These are phyloP conservation scores for Aspergillus flavus DNA, from an alignment of 2,329 filamentous ascomycete genomes.

Conservation along the genomic window DNA sequence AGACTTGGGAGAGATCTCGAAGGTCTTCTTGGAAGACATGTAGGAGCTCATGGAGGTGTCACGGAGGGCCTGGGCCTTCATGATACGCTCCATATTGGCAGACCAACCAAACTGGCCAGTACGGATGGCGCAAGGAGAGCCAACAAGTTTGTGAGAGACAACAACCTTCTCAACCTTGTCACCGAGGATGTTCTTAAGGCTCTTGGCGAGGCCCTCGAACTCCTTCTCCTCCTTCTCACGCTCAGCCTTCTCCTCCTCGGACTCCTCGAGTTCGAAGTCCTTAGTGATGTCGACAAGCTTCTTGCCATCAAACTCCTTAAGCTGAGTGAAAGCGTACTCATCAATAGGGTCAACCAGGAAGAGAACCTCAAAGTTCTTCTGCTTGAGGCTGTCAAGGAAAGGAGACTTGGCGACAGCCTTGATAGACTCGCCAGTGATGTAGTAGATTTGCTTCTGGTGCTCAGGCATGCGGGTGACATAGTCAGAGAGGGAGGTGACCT, in stretches of 20 bases:
- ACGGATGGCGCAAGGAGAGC: slow-evolving; percentile 95
- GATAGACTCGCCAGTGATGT: slow-evolving; percentile 99
- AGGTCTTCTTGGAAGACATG: slow-evolving; percentile 99
- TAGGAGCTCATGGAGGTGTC: slow-evolving; percentile 99
- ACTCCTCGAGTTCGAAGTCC: slow-evolving; percentile 99
- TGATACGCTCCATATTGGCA: slow-evolving; percentile 99
- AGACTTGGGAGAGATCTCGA: slow-evolving; percentile 99
- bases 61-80: slow-evolving; percentile 99
- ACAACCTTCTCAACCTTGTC: slow-evolving; percentile 99
- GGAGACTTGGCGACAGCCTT: slow-evolving; percentile 98
- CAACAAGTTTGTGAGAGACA: slow-evolving; percentile 94
- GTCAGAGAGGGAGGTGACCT: slow-evolving; percentile 91
- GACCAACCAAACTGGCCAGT: slow-evolving; percentile 99
- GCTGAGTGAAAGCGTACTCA: slow-evolving; percentile 98
- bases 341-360: slow-evolving; percentile 99
- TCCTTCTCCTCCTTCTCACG: slow-evolving; percentile 99
- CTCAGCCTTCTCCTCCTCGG: slow-evolving; percentile 95
- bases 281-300: slow-evolving; percentile 99
- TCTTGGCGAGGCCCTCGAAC: slow-evolving; percentile 91
- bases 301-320: slow-evolving; percentile 99
- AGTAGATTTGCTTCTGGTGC: slow-evolving; percentile 99
- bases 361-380: slow-evolving; percentile 99
- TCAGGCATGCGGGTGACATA: slow-evolving; percentile 99
- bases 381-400: slow-evolving; percentile 97
- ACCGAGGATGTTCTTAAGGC: slow-evolving; percentile 97